A percentile compares a stretch with the other conserved stretches of the same genome.
Evolutionary conservation across 192 early-diverging fungal genomes (phyloP).

Genomic region (Coemansia javaensis): DNA sequence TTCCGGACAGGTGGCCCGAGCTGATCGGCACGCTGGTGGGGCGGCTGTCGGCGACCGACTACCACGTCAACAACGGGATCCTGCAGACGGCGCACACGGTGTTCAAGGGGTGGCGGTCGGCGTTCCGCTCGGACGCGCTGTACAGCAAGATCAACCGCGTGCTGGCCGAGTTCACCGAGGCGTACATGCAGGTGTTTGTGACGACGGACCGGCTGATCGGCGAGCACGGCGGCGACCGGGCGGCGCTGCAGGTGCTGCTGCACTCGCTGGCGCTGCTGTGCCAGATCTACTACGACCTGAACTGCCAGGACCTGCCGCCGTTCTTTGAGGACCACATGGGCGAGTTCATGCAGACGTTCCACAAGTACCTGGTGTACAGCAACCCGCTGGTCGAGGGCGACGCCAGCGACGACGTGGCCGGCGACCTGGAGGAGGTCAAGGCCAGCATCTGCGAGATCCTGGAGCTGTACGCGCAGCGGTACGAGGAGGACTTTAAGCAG

Average conservation of each 20-base stretch:
- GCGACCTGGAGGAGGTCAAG: constrained; percentile 82
- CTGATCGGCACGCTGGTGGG: constrained; percentile 74
- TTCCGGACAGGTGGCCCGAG: constrained; percentile 82
- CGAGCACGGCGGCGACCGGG: constrained; percentile 56
- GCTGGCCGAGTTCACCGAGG: constrained; percentile 73
- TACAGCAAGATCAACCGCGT: constrained; percentile 92
- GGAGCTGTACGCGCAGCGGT: constrained; percentile 81
- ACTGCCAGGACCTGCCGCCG: constrained; percentile 93
- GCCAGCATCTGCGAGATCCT: constrained; percentile 90
- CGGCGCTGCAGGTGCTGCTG: constrained; percentile 65
- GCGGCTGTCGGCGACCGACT: constrained; percentile 72
- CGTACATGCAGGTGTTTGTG: constrained; percentile 80
- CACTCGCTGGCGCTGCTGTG: constrained; percentile 72
- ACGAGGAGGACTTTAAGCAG: constrained; percentile 83
- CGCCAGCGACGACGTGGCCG: constrained; percentile 82
- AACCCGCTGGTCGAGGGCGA: constrained; percentile 66
- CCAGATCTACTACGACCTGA: constrained; percentile 93
- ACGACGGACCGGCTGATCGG: constrained; percentile 76
- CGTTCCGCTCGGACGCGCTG: constrained; percentile 72
- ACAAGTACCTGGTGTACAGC: constrained; percentile 80
- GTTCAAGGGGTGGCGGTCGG: constrained; percentile 88
- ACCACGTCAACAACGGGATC: constrained; percentile 82
- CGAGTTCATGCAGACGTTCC: constrained; percentile 75
- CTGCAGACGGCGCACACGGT: constrained; percentile 94
- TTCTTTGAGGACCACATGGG: constrained; percentile 92